Evolutionary conservation across 2,329 filamentous ascomycete genomes (phyloP).

Genomic region (Aureobasidium sp.): DNA sequence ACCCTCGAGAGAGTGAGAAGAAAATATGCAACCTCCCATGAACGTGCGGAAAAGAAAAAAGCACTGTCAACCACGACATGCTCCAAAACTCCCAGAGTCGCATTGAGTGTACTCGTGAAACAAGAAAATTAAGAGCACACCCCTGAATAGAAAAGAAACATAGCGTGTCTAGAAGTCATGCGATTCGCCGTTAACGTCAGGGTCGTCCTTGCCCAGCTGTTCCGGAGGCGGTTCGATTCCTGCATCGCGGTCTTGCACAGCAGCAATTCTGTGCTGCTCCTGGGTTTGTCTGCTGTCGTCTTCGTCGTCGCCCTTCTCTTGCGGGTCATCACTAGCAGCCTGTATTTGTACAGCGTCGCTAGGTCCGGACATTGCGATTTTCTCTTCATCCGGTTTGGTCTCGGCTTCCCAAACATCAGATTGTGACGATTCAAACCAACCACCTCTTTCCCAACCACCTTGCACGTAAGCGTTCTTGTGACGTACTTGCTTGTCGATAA

Average conservation of each 20-base stretch:
- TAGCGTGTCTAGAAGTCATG: background rate
- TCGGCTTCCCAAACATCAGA: constrained; percentile 40
- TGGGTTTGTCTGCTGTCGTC: constrained; percentile 33
- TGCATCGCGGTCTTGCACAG: constrained; percentile 25
- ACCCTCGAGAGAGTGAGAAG: too few species aligned
- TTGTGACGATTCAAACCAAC: constrained; percentile 73
- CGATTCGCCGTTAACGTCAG: constrained; percentile 4
- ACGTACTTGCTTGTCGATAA: constrained; percentile 67
- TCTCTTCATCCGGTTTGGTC: constrained; percentile 36
- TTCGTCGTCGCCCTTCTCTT: constrained; percentile 32
- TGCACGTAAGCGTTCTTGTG: constrained; percentile 71
- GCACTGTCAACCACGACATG: background rate
- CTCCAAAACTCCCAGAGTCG: background rate
- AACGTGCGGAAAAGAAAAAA: background rate
- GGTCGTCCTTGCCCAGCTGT: background rate
- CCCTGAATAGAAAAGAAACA: background rate
- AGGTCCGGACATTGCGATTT: constrained; percentile 26
- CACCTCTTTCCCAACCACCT: constrained; percentile 86
- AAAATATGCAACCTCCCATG: constrained; percentile 9
- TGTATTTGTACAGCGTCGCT: constrained; percentile 35
- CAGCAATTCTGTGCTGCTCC: constrained; percentile 35
- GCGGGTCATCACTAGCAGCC: constrained; percentile 35
- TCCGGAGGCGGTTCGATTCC: constrained; percentile 15
- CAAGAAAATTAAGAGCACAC: background rate
- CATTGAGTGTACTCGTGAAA: background rate